Evolutionary conservation across 2,329 filamentous ascomycete genomes (phyloP), one percentile per base, ranked within the genome.

Genomic region (Capronia coronata): DNA sequence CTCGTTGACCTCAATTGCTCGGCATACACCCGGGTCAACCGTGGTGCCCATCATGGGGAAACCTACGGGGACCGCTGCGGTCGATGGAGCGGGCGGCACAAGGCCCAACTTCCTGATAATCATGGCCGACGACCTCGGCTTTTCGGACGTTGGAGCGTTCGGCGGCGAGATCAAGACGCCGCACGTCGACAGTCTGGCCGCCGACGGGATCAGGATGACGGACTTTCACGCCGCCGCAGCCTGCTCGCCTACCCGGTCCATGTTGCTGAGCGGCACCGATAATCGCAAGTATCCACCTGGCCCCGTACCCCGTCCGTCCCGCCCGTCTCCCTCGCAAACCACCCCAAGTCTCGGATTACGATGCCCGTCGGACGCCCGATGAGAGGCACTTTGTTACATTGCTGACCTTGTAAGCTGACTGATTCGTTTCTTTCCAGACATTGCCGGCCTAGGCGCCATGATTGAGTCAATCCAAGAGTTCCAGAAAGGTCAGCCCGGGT

Each of bases 221-320:
- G 59, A 64, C 39, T 62, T 62, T 41, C 63, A 65, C 47, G 57
- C 62, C 13, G 63, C 63, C 2, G 59, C 62, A n/a, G 62, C 62
- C 19, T 65, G 63, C 45, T 63, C 62, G 1, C 65, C 65, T 2
- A 67, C 64, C 0, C 48, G 65, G 19, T 59, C 64, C 1, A 67
- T 67, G 66, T 55, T 68, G 1, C 52, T 69, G 14, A 62, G 58
- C 13, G 66, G 67, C 10, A 68, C 66, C 19, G 54, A 56, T 23
- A 53, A 56, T 16, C 53, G 52, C 41, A 48, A 52, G 49, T 51
- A 21, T 18, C n/a, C 16, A 16, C 30, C 9, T 8, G 3, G 13
- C 14, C 3, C 14, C 34, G 8, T 19, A 27, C 19, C 27, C 23
- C 23, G 29, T 29, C 16, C 22, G 14, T 32, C 21, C 13, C 21